These are phyloP conservation scores for Pyronema domesticum DNA, from an alignment of 495 filamentous ascomycete species.

Conservation along the genomic window DNA sequence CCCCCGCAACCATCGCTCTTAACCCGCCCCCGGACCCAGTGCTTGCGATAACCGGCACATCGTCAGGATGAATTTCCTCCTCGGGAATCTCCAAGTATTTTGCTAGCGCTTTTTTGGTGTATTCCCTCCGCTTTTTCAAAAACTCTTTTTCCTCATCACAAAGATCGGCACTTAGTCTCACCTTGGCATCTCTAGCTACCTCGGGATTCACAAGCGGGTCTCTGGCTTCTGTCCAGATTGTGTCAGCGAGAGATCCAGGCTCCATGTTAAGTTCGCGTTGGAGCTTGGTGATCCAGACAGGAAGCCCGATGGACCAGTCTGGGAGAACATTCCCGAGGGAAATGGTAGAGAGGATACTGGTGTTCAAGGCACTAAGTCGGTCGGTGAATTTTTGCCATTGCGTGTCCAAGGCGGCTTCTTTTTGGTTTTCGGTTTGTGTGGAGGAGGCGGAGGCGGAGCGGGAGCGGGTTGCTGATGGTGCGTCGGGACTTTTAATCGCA, in stretches of 20 bases:
- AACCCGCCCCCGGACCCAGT: conserved; percentile 87
- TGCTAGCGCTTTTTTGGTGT: conserved; percentile 53
- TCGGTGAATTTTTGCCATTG: conserved; percentile 22
- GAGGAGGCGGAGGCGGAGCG: background rate
- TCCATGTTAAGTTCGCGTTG: conserved; percentile 73
- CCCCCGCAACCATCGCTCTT: conserved; percentile 72
- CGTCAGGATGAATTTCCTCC: conserved; percentile 70
- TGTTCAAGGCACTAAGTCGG: conserved; percentile 14
- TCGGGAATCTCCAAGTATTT: conserved; percentile 62
- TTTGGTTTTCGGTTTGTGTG: conserved; percentile 2
- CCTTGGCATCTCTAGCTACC: conserved; percentile 56
- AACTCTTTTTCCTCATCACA: conserved; percentile 71
- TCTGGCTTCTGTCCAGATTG: conserved; percentile 82
- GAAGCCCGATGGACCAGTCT: conserved; percentile 61
- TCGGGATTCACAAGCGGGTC: conserved; percentile 72
- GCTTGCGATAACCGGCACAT: conserved; percentile 81
- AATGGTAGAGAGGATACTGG: conserved; percentile 14
- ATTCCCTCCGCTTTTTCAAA: conserved; percentile 40
- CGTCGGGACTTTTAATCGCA: background rate
- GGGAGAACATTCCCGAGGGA: conserved; percentile 38
- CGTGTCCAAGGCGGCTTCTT: conserved; percentile 9
- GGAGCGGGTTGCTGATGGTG: background rate
- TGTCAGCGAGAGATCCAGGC: conserved; percentile 69
- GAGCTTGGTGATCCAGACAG: conserved; percentile 62
- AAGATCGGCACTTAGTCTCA: conserved; percentile 65